A percentile compares a stretch with the other conserved stretches of the same genome.
Evolutionary conservation across 2,329 filamentous ascomycete species (phyloP).

Genomic region (Orbilia brochopaga): DNA sequence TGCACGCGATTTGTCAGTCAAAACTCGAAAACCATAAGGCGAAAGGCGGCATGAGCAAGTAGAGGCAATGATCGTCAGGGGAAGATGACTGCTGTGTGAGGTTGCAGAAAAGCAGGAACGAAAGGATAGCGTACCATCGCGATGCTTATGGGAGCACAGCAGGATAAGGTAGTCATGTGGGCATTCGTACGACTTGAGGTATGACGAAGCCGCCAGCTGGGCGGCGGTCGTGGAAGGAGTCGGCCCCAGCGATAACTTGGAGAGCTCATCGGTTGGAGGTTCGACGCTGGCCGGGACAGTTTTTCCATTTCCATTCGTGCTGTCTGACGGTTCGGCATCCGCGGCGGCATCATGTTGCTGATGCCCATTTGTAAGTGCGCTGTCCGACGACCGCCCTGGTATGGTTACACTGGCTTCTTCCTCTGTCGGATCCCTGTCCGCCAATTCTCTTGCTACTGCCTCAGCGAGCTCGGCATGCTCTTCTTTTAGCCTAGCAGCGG

Average conservation of each 20-base stretch:
- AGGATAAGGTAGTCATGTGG: conserved; percentile 87
- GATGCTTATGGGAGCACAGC: conserved; percentile 91
- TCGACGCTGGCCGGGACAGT: not conserved
- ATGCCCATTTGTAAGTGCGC: not conserved
- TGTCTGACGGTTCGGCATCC: not conserved
- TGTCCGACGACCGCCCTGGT: not conserved
- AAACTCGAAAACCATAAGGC: too few relatives aligned
- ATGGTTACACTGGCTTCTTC: not conserved
- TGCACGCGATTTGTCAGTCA: not conserved
- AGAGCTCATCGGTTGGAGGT: conserved; percentile 23
- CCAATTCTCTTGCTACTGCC: conserved; percentile 6
- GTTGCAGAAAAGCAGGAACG: not conserved
- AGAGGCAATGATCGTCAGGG: too few relatives aligned
- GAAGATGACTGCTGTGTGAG: too few relatives aligned
- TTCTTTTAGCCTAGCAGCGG: conserved; percentile 49
- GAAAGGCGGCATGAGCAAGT: too few relatives aligned
- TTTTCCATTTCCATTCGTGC: not conserved
- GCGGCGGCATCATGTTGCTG: not conserved
- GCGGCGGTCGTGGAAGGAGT: conserved; percentile 55
- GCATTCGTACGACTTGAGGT: conserved; percentile 68
- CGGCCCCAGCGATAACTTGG: conserved; percentile 56
- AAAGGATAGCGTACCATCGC: conserved; percentile 64
- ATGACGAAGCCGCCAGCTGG: conserved; percentile 54
- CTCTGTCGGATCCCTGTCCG: not conserved
- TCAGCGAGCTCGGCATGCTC: conserved; percentile 3